phyloP scores from a whole-genome alignment of 352 stramenopile genomes.

The Stramenopiles sp. region DNA sequence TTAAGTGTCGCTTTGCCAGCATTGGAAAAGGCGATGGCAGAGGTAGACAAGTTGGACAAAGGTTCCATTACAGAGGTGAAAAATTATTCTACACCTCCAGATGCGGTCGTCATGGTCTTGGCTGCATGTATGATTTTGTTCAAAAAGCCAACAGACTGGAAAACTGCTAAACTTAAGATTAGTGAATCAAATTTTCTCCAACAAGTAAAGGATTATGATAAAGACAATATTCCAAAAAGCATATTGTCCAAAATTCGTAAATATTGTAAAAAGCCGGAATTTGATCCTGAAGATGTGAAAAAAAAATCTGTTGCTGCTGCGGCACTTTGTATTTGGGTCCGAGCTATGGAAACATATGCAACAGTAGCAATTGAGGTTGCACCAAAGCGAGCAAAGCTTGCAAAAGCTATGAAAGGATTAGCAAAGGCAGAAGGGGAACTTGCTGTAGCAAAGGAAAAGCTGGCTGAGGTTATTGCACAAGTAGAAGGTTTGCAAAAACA shows the following conservation, averaged over 20 bases:
- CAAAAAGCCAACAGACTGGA: conserved; percentile 77
- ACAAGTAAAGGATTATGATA: conserved; percentile 80
- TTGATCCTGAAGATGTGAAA: conserved; percentile 72
- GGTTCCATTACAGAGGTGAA: conserved; percentile 83
- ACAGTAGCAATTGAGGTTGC: conserved; percentile 69
- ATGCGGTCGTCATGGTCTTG: conserved; percentile 80
- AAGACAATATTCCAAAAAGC: conserved; percentile 72
- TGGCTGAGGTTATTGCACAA: conserved; percentile 74
- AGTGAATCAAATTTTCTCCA: conserved; percentile 72
- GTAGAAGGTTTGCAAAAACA: conserved; percentile 60
- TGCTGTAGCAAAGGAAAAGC: conserved; percentile 57
- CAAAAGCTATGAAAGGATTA: conserved; percentile 56
- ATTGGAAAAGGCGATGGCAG: conserved; percentile 64
- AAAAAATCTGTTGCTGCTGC: conserved; percentile 78
- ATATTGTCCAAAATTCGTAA: conserved; percentile 66
- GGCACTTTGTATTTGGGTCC: conserved; percentile 77
- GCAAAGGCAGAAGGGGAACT: conserved; percentile 56
- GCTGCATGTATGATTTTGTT: conserved; percentile 86
- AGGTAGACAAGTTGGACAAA: conserved; percentile 73
- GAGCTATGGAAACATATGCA: conserved; percentile 87
- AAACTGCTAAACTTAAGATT: conserved; percentile 65
- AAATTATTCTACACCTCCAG: conserved; percentile 81
- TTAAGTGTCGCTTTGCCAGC: conserved; percentile 71
- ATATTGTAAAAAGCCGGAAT: conserved; percentile 61
- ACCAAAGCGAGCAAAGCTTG: conserved; percentile 70